Base-by-base conservation (phyloP, 768 basidiomycete genomes). In the Mycena sanguinolenta region DNA sequence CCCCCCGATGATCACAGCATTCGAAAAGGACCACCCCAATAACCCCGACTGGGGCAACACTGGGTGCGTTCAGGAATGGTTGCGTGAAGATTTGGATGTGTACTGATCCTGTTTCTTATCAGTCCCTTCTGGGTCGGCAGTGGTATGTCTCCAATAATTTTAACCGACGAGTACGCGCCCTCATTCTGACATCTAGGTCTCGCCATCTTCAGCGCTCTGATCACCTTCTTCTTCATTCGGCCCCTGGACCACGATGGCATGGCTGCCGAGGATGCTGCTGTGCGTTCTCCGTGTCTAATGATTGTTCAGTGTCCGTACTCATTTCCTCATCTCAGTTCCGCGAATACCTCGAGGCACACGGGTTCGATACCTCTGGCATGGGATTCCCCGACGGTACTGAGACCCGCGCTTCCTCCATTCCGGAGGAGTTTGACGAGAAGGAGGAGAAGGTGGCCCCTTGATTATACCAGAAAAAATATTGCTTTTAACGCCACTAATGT, bases 161-260 rank as follows among this genome's bases (percentile, higher is more conserved):
- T 3, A 58, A 17, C 7, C 1, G 34, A 8, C 5, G 28, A 4
- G 28, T 32, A 10, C 21, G 34, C 13, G 36, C n/a, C 14, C 36
- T 58, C 9, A 58, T 38, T 23, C 57, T 36, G n/a, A 19, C 14
- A 23, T 10, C 10, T 75, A 82, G 90, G 87, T 44, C 86, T 98
- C 57, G 95, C 95, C 4, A 72, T 97, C 54, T 71, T 95, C 59
- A 94, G 93, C 69, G 96, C 96, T 3, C 25, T 90, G 12, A 81
- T 95, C 72, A 90, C 91, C 0, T 85, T 90, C 73, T 79, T 94
- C 79, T 90, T 94, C 80, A 88, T 98, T 75, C 85, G 83, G 53
- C 94, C 95, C 44, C 85, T 96, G 63, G 82, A 84, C 19, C 88
- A 90, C 36, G 94, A 96, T 69, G 92, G 93, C 38, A 95, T 96